A percentile compares a stretch with the other conserved stretches of the same genome.
Evolutionary conservation across 192 early-diverging fungal species (phyloP).

Genomic region (Gamsiella multidivaricata): DNA sequence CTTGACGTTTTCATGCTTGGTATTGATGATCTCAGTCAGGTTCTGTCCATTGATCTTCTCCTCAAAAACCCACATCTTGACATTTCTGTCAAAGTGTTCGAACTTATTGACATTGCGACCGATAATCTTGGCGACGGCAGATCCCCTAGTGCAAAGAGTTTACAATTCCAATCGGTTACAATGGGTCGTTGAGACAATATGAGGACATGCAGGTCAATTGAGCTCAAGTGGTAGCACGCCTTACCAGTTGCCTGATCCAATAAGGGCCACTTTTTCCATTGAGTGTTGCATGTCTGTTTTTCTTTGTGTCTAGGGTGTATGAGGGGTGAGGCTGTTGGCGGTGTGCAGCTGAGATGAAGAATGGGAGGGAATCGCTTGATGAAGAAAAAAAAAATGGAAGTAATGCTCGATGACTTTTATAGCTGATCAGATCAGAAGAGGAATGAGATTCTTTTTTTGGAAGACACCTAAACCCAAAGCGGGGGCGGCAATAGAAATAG

Average conservation of each 20-base stretch:
- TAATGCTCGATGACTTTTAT: too few relatives aligned
- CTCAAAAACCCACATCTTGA: slow-evolving; percentile 97
- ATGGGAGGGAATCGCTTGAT: too few relatives aligned
- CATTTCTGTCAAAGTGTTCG: slow-evolving; percentile 80
- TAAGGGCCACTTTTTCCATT: slow-evolving; percentile 86
- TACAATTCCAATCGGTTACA: too few relatives aligned
- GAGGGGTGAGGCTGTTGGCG: background rate
- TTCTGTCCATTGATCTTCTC: slow-evolving; percentile 85
- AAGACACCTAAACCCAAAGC: too few relatives aligned
- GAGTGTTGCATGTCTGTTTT: background rate
- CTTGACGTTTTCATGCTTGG: slow-evolving; percentile 91
- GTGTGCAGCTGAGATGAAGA: background rate
- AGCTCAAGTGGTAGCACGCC: slow-evolving; percentile 2
- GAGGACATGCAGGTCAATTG: background rate
- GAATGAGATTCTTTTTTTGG: too few relatives aligned
- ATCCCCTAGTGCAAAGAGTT: slow-evolving; percentile 83
- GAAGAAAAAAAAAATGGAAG: too few relatives aligned
- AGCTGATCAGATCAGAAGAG: too few relatives aligned
- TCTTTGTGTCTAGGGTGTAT: too few relatives aligned
- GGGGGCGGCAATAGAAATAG: too few relatives aligned
- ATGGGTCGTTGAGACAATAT: background rate
- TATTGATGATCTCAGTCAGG: slow-evolving; percentile 96
- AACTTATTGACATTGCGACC: slow-evolving; percentile 77
- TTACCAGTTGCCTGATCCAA: slow-evolving; percentile 98
- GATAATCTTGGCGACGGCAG: slow-evolving; percentile 92